phyloP scores from a whole-genome alignment of 257 asterid genomes.

The Penstemon eatonii region DNA sequence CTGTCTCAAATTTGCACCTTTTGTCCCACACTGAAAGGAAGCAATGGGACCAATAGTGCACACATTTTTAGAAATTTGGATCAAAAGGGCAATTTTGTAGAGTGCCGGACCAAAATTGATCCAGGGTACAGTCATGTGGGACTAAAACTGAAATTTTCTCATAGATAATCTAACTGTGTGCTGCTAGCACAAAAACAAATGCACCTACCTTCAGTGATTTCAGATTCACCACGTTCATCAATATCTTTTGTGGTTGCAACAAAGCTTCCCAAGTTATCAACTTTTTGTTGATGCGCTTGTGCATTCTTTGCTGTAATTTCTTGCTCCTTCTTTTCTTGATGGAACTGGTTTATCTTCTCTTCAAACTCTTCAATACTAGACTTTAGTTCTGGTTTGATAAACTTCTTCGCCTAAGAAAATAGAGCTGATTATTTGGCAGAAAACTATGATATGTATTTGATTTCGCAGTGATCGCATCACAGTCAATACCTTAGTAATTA shows the following conservation, averaged over 20 bases:
- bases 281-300: constrained; percentile 68
- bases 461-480: constrained; percentile 3
- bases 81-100: no score
- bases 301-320: constrained; percentile 76
- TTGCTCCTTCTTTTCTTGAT: constrained; percentile 84
- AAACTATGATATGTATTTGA: neutral
- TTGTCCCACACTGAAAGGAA: no score
- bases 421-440: neutral
- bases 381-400: constrained; percentile 84
- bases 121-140: no score
- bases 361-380: constrained; percentile 88
- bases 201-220: constrained; percentile 64
- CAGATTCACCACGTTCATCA: constrained; percentile 62
- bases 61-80: no score
- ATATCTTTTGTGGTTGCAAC: constrained; percentile 40
- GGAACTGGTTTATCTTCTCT: constrained; percentile 69
- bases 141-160: neutral
- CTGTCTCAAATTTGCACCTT: no score
- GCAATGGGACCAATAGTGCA: no score
- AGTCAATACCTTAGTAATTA: constrained; percentile 70
- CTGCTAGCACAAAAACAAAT: constrained; percentile 7
- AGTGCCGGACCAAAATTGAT: no score
- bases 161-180: neutral
- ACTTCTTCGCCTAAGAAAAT: constrained; percentile 72
- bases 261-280: constrained; percentile 44